phyloP scores from a whole-genome alignment of 2,329 filamentous ascomycete genomes.

The Botrytis fragariae region DNA sequence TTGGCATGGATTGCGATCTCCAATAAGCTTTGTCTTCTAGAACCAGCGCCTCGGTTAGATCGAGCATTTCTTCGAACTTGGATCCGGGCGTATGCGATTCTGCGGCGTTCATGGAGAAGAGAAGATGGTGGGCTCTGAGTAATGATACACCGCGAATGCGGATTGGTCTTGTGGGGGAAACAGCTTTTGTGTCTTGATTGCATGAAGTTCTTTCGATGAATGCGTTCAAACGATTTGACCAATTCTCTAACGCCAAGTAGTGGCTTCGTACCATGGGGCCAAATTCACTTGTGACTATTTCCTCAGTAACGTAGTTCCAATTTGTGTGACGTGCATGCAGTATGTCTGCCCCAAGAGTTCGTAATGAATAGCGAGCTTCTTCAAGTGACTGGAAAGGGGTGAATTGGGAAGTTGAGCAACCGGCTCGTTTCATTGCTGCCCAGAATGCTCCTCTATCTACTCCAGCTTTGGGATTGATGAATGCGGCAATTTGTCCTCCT shows the following conservation, averaged over 20 bases:
- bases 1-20: slow-evolving; percentile 5
- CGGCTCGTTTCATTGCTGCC: slow-evolving; percentile 27
- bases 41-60: slow-evolving; percentile 25
- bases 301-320: slow-evolving; percentile 13
- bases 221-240: slow-evolving; percentile 27
- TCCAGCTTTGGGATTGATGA: slow-evolving; percentile 31
- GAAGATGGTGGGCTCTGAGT: slow-evolving; percentile 30
- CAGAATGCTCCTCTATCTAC: slow-evolving; percentile 30
- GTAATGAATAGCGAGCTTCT: slow-evolving; percentile 56
- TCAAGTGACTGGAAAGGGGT: slow-evolving; percentile 47
- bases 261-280: slow-evolving; percentile 52
- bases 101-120: slow-evolving; percentile 28
- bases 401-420: slow-evolving; percentile 20
- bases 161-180: neutral
- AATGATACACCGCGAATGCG: slow-evolving; percentile 51
- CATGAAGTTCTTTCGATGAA: slow-evolving; percentile 15
- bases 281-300: slow-evolving; percentile 46
- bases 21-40: slow-evolving; percentile 19
- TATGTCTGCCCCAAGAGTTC: slow-evolving; percentile 54
- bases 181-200: neutral
- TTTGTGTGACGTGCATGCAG: slow-evolving; percentile 49
- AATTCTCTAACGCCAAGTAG: slow-evolving; percentile 42
- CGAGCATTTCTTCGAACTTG: slow-evolving; percentile 31
- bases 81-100: slow-evolving; percentile 21
- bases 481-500: slow-evolving; percentile 34